Conservation (phyloP, 495 filamentous ascomycete genomes). For the Pyrenopolyporus hunteri region DNA sequence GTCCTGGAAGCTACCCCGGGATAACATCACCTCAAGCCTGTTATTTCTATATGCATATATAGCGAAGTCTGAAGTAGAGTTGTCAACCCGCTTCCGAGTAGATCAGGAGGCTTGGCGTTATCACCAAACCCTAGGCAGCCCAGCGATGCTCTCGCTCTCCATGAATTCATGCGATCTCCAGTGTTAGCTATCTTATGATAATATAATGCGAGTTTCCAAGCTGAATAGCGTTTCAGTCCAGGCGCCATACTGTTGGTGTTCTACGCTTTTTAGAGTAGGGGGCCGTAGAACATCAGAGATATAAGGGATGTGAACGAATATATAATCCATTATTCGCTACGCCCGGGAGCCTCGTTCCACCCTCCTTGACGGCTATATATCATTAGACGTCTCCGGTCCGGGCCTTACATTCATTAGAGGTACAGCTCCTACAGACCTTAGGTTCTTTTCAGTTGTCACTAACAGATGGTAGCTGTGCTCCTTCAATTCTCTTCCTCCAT, state of each 20-base stretch:
- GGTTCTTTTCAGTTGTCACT: background rate
- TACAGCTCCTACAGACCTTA: background rate
- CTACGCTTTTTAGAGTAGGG: no score
- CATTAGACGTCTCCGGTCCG: background rate
- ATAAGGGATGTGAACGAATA: conserved; percentile 13
- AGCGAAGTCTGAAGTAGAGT: background rate
- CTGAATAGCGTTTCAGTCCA: conserved; percentile 15
- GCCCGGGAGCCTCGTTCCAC: background rate
- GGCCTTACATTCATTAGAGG: conserved; percentile 19
- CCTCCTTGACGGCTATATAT: no score
- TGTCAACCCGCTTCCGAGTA: conserved; percentile 29
- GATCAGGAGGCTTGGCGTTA: conserved; percentile 40
- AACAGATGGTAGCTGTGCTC: conserved; percentile 37
- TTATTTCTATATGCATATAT: background rate
- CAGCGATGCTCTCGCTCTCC: conserved; percentile 2
- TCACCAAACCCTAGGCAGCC: conserved; percentile 12
- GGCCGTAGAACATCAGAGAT: background rate
- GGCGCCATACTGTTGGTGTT: no score
- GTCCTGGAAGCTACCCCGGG: conserved; percentile 8
- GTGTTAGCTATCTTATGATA: background rate
- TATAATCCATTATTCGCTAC: conserved; percentile 19
- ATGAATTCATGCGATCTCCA: background rate
- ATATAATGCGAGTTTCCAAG: conserved; percentile 11
- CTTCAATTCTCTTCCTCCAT: conserved; percentile 30
- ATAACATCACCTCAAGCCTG: conserved; percentile 24